Base-by-base conservation (phyloP, 306 rosid genomes). In the Citrullus colocynthis region DNA sequence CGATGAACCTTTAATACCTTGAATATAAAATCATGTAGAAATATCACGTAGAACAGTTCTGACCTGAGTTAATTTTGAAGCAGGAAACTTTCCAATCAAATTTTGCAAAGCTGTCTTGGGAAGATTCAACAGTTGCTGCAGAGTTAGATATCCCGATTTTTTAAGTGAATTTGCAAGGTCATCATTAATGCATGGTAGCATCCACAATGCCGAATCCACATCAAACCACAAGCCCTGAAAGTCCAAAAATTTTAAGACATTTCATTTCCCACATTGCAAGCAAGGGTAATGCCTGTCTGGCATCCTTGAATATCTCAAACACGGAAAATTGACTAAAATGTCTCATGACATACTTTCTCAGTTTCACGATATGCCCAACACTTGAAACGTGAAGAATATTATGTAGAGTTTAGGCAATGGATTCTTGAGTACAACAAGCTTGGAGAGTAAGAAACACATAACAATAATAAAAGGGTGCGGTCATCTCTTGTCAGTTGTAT, bases 191-290 rank as follows among this genome's bases (percentile, higher is more conserved):
- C 93, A 92, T 49, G 97, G 96, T 69, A 92, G 74, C 98, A 94
- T 94, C 98, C 98, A 94, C 41, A 95, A 85, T 48, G 91, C 83
- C 61, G 96, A 86, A 84, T 89, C 96, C 82, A 80, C 83, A 41
- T 90, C 97, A 82, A 80, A 88, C 98, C 98, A 95, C 85, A 90
- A 78, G 41, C 97, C 97, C 98, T 94, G 89, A 48, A 80, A 16
- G 49, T 54, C 39, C 9, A 63, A 54, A 54, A 74, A n/a, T 0
- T 8, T 52, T 17, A 9, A 16, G 18, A 7, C 14, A n/a, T 30
- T 74, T 14, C 14, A 55, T 28, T 30, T 74, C 49, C 64, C 32
- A 54, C 17, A 74, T 15, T 20, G 39, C 37, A 70, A 70, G 75
- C 6, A 36, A 67, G 45, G 18, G 15, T 1, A 41, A 49, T 37